Evolutionary conservation across 2,329 filamentous ascomycete species (phyloP), one percentile per base, ranked within the genome.

Genomic region (Fusarium transvaalense): DNA sequence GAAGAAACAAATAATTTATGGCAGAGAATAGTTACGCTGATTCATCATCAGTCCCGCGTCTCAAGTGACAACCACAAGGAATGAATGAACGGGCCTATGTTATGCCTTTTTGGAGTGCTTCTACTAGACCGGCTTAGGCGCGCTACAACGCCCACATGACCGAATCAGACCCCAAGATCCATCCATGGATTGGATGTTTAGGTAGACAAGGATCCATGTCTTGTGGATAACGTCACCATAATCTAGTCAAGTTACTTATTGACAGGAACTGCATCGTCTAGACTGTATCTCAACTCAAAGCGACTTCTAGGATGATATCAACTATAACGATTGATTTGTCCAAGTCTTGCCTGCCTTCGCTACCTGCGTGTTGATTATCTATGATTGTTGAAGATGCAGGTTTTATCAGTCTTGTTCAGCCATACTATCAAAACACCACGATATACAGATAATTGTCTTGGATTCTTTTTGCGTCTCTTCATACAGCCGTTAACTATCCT

Each of bases 161-260:
- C 63, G 46, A 69, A 66, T 67, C 37, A 53, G 45, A 64, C 29
- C 52, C 25, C 31, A 38, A n/a, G n/a, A n/a, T n/a, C n/a, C n/a
- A n/a, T n/a, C n/a, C n/a, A n/a, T n/a, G n/a, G n/a, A n/a, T n/a
- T n/a, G n/a, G 41, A 41, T 55, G 29, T 47, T 47, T 42, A 15
- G 29, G 29, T 51, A 54, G 34, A 32, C 55, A 54, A 34, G 42
- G 35, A 38, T n/a, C n/a, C n/a, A n/a, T 61, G 50, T 53, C 21
- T 17, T 45, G 25, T 21, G 25, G 34, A 64, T 69, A 69, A 67
- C 66, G 66, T 69, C 66, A 69, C 57, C 53, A 41, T 48, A 38
- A 19, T 29, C 5, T 31, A n/a, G n/a, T n/a, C n/a, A n/a, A n/a
- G n/a, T n/a, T n/a, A n/a, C n/a, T n/a, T n/a, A 17, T 39, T 38